Percentiles rank a stretch among this genome's conserved stretches.
phyloP scores from a whole-genome alignment of 257 asterid genomes.

The Salvia rosmarinus region DNA sequence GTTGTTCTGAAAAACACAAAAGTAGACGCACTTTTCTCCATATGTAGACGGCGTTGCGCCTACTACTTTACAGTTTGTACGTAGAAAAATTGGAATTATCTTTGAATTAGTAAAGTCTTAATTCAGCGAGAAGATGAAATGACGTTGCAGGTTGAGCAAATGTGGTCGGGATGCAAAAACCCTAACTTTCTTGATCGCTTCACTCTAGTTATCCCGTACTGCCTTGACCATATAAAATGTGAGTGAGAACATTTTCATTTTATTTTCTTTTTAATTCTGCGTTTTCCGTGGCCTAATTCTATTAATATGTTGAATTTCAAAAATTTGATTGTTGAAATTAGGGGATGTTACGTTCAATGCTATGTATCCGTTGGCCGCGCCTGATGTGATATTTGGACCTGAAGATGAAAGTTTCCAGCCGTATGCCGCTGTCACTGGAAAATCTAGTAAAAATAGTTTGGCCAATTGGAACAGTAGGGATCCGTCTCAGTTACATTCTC shows the following conservation, averaged over 20 bases:
- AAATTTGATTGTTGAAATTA: constrained; percentile 35
- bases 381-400: constrained; percentile 82
- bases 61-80: neutral
- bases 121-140: neutral
- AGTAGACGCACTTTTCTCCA: neutral
- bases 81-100: neutral
- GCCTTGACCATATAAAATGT: constrained; percentile 86
- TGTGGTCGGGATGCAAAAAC: constrained; percentile 88
- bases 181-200: constrained; percentile 76
- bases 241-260: constrained; percentile 28
- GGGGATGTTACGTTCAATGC: constrained; percentile 94
- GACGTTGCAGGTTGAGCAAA: constrained; percentile 76
- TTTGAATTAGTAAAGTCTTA: neutral
- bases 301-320: neutral
- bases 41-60: neutral
- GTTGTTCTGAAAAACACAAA: neutral
- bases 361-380: constrained; percentile 74
- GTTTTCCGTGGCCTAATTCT: neutral
- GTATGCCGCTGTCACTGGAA: constrained; percentile 37
- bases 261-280: neutral
- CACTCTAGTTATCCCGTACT: constrained; percentile 79
- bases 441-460: constrained; percentile 53
- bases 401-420: constrained; percentile 82
- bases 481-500: constrained; percentile 65
- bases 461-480: constrained; percentile 82